Base-by-base conservation (phyloP, 2,329 filamentous ascomycete genomes). In the Fusarium odoratissimum region DNA sequence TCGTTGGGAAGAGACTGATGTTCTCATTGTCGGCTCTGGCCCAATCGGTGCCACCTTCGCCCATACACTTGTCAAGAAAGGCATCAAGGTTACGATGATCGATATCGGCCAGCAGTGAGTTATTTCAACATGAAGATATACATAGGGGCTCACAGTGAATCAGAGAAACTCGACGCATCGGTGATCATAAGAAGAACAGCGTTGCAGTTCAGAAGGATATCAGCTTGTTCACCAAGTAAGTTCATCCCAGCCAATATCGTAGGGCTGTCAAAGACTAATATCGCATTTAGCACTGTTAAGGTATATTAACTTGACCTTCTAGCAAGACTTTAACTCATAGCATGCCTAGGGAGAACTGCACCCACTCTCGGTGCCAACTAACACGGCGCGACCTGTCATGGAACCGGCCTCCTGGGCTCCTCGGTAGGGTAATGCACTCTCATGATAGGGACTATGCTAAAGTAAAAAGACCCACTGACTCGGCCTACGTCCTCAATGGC, bases 151-250 rank as follows among this genome's bases (percentile, higher is more conserved):
- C 5, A 48, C 19, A 6, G 9, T 6, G 10, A 21, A 2, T 4
- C 8, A 61, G 60, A 10, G 60, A 64, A 35, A 61, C 60, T 19
- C 48, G 56, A 1, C 60, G 60, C 3, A 3, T 64, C 23, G 60
- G 56, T 2, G 56, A 64, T 10, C 56, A 64, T 23, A 64, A 64
- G 44, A 64, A 64, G 38, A 64, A 64, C 56, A 64, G 60, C 21
- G 33, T 64, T 28, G 56, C 60, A 21, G 42, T 64, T 17, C 60
- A 64, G 37, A 61, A 64, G 31, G 56, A 64, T 37, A 61, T 64
- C 30, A 64, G 42, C 13, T 42, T 64, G 17, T 64, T 64, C 16
- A 64, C 60, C 1, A 61, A 64, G 56, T 64, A 25, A 42, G 60
- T 35, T 17, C 17, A 30, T 23, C n/a, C n/a, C 12, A 10, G 8